A percentile compares a stretch with the other conserved stretches of the same genome.
These are phyloP conservation scores for Paramecium octaurelia DNA, from an alignment of 73 alveolate genomes.

Conservation along the genomic window DNA sequence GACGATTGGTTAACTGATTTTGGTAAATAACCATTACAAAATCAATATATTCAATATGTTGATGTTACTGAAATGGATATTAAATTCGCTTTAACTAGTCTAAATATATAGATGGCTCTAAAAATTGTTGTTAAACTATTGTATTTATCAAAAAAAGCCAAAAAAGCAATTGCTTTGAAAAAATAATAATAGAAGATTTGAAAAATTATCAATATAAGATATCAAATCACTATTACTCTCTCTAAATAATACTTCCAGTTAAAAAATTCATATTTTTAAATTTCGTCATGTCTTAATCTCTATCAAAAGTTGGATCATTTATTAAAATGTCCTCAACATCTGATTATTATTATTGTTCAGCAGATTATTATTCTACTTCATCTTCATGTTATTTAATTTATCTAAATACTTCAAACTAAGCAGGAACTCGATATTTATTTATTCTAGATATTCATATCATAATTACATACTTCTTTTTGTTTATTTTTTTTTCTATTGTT, in stretches of 20 bases:
- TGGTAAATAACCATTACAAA: slow-evolving; percentile 11
- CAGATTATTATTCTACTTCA: not conserved
- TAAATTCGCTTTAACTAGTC: not conserved
- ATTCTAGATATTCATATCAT: not conserved
- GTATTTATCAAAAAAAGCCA: slow-evolving; percentile 37
- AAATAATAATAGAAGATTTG: not conserved
- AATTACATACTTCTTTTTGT: not conserved
- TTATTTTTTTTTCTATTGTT: not conserved
- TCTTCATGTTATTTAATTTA: slow-evolving; percentile 21
- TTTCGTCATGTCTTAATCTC: not conserved
- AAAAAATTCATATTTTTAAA: slow-evolving; percentile 18
- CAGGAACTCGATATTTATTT: slow-evolving; percentile 23
- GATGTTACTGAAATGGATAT: slow-evolving; percentile 42
- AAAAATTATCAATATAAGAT: not conserved
- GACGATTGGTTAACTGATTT: slow-evolving; percentile 42
- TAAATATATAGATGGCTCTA: slow-evolving; percentile 33
- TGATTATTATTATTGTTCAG: not conserved
- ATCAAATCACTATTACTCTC: slow-evolving; percentile 18
- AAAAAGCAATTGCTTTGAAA: slow-evolving; percentile 4
- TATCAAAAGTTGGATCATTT: slow-evolving; percentile 41
- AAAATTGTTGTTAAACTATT: slow-evolving; percentile 27
- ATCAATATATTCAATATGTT: not conserved
- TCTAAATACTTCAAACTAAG: slow-evolving; percentile 36
- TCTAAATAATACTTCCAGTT: slow-evolving; percentile 39
- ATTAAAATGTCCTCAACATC: slow-evolving; percentile 34